Base-by-base conservation (phyloP, 768 basidiomycete species). In the Lactarius indigo region DNA sequence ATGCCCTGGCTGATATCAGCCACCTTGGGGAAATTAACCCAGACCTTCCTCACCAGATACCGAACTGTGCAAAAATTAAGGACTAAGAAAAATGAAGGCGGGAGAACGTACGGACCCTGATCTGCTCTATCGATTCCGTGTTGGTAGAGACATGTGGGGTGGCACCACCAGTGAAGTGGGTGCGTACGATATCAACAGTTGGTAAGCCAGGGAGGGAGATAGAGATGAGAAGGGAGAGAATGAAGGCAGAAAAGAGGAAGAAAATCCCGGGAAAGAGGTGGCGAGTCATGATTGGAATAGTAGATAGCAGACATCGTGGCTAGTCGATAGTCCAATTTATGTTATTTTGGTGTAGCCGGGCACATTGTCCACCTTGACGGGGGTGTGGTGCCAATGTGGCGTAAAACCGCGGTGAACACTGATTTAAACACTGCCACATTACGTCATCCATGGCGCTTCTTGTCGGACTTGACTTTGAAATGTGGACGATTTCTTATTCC, bases 191-290 rank as follows among this genome's bases (percentile, higher is more conserved):
- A 75, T 91, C 90, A 70, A 91, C 78, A 0, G 82, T 84, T 23
- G 86, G 79, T 26, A 92, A 79, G 76, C 78, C 86, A 1, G 91
- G 91, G 3, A 91, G 78, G 18, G 90, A 92, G 58, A 92, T 80
- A 15, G 90, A 86, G 37, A 86, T 83, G 68, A 92, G 77, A 73
- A 91, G 79, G 70, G 83, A 83, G 68, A 92, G 82, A 2, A 88
- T 81, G 65, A 91, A 83, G 31, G 91, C 90, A 54, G 75, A 77
- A 71, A 84, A 78, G 61, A 91, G 77, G 70, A 85, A 80, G 69
- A 85, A 75, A 42, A 84, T 71, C 37, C 85, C 87, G 3, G 87
- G 86, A 66, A 91, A 78, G 72, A 87, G 87, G 68, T 85, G 81
- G 26, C 78, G 59, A 26, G 68, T 68, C 81, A 82, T 84, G 35